Evolutionary conservation across 192 early-diverging fungal species (phyloP), one percentile per base, ranked within the genome.

Genomic region (Backusella mclennaniae): DNA sequence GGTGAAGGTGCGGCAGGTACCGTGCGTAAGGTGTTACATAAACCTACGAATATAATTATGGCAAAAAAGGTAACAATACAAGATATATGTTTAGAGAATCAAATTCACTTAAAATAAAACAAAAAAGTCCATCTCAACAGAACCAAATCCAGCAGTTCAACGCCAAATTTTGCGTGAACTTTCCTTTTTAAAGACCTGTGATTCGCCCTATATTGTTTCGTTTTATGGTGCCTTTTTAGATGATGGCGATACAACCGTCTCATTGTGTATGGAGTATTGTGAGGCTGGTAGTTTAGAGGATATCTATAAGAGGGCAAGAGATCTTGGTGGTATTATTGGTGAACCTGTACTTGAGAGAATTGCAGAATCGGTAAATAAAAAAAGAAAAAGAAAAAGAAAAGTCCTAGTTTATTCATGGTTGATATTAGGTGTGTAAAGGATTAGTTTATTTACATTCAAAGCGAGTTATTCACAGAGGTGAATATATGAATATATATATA

Each of bases 211-310:
- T 79, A 97, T 99, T 72, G 96, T 99, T 0, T 92, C 94, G 19
- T 99, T 93, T 77, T 99, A 93, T 76, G 98, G 98, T 44, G 95
- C 97, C 9, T 98, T 93, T 73, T 84, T 93, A 44, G 89, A 94
- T 41, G 94, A 94, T 33, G 92, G 89, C 63, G 91, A 92, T 68
- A 85, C 87, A 59, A 90, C 90, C 5, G 89, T 99, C 11, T 94
- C 92, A 8, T 94, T 99, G 41, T 97, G 95, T 82, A 98, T 99
- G 94, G 98, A 99, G 86, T 98, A 93, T 79, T 96, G 96, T 85
- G 93, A 95, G 77, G 90, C 92, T 6, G 97, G 98, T 35, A 96
- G 95, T 68, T 88, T 99, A 35, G 96, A 99, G 74, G 86, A 88
- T 36, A 93, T 99, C 9, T 98, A 97, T 81, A 95, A 95, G 83